These are phyloP conservation scores for Pseudoscleropodium purum DNA, from an alignment of 225 moss, liverwort and hornwort species.

Conservation along the genomic window DNA sequence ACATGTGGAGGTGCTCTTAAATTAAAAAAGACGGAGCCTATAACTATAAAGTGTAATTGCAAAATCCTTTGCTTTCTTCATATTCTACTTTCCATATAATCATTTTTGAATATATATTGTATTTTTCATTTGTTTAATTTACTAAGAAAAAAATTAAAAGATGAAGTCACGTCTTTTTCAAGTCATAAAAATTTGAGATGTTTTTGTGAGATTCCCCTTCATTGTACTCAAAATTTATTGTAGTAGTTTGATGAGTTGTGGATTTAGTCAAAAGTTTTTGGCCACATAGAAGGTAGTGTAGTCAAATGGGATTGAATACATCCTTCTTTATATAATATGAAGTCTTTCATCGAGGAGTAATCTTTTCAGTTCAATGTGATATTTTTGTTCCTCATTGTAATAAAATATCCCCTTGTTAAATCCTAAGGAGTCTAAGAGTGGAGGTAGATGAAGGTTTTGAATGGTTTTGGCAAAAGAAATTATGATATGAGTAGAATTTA, in stretches of 20 bases:
- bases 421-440: fast-evolving
- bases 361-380: fast-evolving
- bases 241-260: fast-evolving
- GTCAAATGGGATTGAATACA: background rate
- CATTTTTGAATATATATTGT: background rate
- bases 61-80: background rate
- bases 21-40: fast-evolving
- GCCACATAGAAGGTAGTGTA: background rate
- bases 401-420: background rate
- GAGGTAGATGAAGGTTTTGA: background rate
- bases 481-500: background rate
- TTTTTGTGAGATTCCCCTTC: background rate
- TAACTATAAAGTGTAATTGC: background rate
- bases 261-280: background rate
- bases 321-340: fast-evolving
- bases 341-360: background rate
- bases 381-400: background rate
- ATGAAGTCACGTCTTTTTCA: background rate
- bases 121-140: background rate
- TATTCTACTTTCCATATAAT: background rate
- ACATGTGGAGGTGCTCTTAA: background rate
- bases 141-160: background rate
- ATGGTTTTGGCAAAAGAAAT: background rate
- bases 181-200: background rate
- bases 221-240: too few species aligned